Percentiles rank a stretch among this genome's conserved stretches.
Evolutionary conservation across 73 alveolate genomes (phyloP).

Genomic region (Uronychia setigera): DNA sequence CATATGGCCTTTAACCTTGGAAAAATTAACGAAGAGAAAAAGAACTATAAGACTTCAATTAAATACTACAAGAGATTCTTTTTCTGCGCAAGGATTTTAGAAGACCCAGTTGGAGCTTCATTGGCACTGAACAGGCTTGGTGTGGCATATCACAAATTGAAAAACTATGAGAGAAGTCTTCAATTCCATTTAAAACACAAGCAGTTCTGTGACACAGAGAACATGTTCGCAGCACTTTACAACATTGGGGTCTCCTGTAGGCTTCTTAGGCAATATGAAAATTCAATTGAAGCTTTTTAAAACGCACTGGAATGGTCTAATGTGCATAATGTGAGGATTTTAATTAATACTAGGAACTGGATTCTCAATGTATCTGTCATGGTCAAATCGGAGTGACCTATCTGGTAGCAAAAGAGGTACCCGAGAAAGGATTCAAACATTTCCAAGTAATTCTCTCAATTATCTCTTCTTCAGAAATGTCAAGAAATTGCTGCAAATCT

Average conservation of each 20-base stretch:
- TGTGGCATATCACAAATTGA: slow-evolving; percentile 89
- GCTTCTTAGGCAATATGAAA: slow-evolving; percentile 74
- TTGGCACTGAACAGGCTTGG: slow-evolving; percentile 97
- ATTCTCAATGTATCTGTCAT: slow-evolving; percentile 78
- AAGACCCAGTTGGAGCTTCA: slow-evolving; percentile 98
- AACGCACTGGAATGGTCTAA: slow-evolving; percentile 93
- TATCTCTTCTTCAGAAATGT: slow-evolving; percentile 59
- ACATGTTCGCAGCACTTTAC: slow-evolving; percentile 95
- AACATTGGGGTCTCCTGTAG: slow-evolving; percentile 94
- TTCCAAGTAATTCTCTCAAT: slow-evolving; percentile 43
- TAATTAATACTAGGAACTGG: slow-evolving; percentile 84
- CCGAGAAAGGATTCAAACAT: slow-evolving; percentile 29
- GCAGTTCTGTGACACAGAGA: slow-evolving; percentile 92
- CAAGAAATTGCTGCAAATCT: slow-evolving; percentile 42
- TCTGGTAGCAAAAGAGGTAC: slow-evolving; percentile 21
- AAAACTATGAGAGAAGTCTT: slow-evolving; percentile 84
- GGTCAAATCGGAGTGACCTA: slow-evolving; percentile 79
- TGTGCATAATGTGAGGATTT: slow-evolving; percentile 52
- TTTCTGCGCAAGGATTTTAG: slow-evolving; percentile 96
- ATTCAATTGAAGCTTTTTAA: slow-evolving; percentile 82
- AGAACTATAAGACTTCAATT: slow-evolving; percentile 81
- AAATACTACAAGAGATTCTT: slow-evolving; percentile 96
- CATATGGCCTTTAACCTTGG: slow-evolving; percentile 98
- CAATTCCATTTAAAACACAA: slow-evolving; percentile 93
- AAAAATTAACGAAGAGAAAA: slow-evolving; percentile 93